Evolutionary conservation across 192 early-diverging fungal genomes (phyloP).

Genomic region (Coemansia sp.): DNA sequence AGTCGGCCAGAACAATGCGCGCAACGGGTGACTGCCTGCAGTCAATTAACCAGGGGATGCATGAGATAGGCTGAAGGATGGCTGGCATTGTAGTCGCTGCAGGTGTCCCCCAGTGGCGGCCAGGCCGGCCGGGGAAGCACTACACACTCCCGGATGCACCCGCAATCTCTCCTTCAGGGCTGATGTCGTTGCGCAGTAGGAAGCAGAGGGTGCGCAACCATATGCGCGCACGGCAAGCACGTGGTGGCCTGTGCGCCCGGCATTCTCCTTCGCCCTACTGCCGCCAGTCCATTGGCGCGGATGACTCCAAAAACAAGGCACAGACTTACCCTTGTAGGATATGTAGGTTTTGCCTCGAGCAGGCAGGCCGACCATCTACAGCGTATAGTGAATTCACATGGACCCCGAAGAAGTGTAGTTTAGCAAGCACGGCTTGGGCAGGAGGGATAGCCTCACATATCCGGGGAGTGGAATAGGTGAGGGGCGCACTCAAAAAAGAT

Average conservation of each 20-base stretch:
- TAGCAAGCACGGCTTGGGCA: too few relatives aligned
- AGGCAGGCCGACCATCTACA: conserved; percentile 84
- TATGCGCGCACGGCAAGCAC: too few relatives aligned
- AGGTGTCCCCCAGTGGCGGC: not conserved
- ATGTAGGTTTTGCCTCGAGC: conserved; percentile 98
- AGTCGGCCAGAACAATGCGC: not conserved
- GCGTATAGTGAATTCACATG: not conserved
- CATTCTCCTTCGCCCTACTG: conserved; percentile 1
- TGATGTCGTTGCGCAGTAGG: too few relatives aligned
- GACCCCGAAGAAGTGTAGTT: not conserved
- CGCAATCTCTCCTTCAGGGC: too few relatives aligned
- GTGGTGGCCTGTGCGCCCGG: conserved; percentile 9
- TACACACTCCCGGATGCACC: too few relatives aligned
- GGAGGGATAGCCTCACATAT: too few relatives aligned
- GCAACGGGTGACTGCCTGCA: not conserved
- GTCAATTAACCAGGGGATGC: conserved; percentile 1
- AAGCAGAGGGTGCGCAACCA: too few relatives aligned
- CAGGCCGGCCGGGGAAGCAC: not conserved
- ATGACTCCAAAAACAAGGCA: not conserved
- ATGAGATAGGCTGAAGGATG: not conserved
- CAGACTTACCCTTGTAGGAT: conserved; percentile 72
- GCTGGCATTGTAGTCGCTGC: not conserved
- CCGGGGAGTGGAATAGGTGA: too few relatives aligned
- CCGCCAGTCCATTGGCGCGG: not conserved
- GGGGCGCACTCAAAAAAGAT: too few relatives aligned